A percentile compares a stretch with the other conserved stretches of the same genome.
phyloP scores from a whole-genome alignment of 2,329 filamentous ascomycete species.

The Zymoseptoria passerinii region DNA sequence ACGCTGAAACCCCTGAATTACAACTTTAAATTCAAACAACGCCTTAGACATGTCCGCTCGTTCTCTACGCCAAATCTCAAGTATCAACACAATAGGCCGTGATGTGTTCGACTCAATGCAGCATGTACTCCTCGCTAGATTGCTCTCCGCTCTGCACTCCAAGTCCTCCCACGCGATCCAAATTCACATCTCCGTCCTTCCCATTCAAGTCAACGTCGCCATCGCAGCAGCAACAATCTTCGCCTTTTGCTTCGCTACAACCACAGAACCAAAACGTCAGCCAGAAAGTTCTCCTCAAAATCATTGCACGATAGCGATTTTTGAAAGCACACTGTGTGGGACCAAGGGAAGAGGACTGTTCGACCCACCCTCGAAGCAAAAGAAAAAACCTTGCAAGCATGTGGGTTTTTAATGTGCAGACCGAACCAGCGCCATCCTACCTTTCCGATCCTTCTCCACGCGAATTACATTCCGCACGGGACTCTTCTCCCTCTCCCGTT shows the following conservation, averaged over 20 bases:
- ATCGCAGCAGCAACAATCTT: conserved; percentile 39
- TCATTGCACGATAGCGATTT: conserved; percentile 1
- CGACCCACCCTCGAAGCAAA: not conserved
- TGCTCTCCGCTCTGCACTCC: not conserved
- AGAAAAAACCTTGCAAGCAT: not conserved
- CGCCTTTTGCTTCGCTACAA: conserved; percentile 35
- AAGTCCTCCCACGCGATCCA: not conserved
- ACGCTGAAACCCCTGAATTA: not conserved
- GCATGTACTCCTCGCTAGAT: not conserved
- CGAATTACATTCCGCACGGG: conserved; percentile 50
- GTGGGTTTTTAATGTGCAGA: conserved; percentile 49
- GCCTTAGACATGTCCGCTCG: not conserved
- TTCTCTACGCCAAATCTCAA: not conserved
- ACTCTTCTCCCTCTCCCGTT: conserved; percentile 36
- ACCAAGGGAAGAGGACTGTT: not conserved
- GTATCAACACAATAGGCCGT: not conserved
- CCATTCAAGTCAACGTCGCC: conserved; percentile 32
- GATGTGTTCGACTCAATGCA: not conserved
- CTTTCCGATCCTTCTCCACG: conserved; percentile 86
- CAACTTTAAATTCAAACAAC: not conserved
- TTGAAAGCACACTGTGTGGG: not conserved
- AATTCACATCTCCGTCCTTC: not conserved
- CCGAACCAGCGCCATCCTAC: conserved; percentile 85
- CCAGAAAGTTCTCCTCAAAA: conserved; percentile 3
- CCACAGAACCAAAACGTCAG: conserved; percentile 9